Evolutionary conservation across 371 early-diverging fungal species (phyloP).

Genomic region (Saksenaea oblongispora): DNA sequence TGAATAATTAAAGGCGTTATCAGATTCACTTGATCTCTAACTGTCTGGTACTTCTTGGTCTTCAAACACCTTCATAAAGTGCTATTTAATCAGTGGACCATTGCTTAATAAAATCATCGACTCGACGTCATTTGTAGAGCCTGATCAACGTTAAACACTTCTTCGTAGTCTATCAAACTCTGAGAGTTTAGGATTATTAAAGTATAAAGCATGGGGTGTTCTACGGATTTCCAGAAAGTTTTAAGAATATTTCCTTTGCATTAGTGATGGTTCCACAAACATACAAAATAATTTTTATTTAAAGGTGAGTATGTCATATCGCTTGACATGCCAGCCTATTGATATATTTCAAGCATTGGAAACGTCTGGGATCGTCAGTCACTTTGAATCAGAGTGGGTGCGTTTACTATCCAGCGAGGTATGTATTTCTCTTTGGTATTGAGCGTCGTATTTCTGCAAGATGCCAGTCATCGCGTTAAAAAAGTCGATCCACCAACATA

Average conservation of each 20-base stretch:
- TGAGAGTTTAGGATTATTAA: too few species aligned
- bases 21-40: background rate
- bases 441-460: background rate
- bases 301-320: background rate
- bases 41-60: background rate
- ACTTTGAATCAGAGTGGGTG: background rate
- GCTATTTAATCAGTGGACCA: too few species aligned
- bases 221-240: background rate
- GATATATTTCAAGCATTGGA: background rate
- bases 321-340: background rate
- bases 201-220: background rate
- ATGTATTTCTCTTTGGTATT: background rate
- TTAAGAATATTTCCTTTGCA: background rate
- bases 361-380: background rate
- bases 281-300: too few species aligned
- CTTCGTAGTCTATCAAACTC: too few species aligned
- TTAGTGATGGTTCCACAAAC: background rate
- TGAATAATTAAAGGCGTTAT: background rate
- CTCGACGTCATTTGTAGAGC: background rate
- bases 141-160: background rate
- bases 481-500: background rate
- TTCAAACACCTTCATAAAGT: too few species aligned
- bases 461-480: background rate
- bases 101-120: background rate
- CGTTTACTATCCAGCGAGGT: slow-evolving; percentile 1